These are phyloP conservation scores for Ascochyta viciae-villosae DNA, from an alignment of 2,329 filamentous ascomycete genomes.

Conservation along the genomic window DNA sequence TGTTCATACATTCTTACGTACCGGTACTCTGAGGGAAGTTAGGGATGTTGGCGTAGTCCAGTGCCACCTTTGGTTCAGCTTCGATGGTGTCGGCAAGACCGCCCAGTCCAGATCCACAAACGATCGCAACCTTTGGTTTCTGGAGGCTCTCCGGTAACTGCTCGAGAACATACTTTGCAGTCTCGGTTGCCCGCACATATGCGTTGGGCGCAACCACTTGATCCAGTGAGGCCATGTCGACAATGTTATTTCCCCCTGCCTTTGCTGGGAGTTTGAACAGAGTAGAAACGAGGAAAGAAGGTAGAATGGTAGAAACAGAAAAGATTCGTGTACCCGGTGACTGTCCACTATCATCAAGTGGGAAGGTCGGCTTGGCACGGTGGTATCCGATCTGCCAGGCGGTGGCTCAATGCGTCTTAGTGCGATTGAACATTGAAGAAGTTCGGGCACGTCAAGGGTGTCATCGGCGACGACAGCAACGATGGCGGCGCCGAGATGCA, in stretches of 20 bases:
- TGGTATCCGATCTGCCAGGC: conserved; percentile 42
- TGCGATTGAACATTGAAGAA: conserved; percentile 29
- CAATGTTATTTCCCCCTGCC: background rate
- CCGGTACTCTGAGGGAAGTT: conserved; percentile 68
- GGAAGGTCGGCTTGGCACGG: conserved; percentile 41
- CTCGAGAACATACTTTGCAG: conserved; percentile 58
- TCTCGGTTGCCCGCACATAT: conserved; percentile 58
- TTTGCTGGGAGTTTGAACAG: background rate
- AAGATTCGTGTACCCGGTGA: conserved; percentile 13
- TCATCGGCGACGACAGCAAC: conserved; percentile 27
- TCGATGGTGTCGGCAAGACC: conserved; percentile 66
- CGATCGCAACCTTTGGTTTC: conserved; percentile 65
- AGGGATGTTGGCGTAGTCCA: conserved; percentile 66
- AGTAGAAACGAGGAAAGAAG: background rate
- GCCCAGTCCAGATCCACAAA: conserved; percentile 70
- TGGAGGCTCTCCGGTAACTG: conserved; percentile 59
- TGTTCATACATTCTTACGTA: conserved; percentile 36
- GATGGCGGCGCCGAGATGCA: conserved; percentile 55
- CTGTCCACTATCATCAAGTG: conserved; percentile 28
- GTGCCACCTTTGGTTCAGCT: conserved; percentile 57
- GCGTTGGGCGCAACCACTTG: conserved; percentile 38
- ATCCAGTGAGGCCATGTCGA: conserved; percentile 13
- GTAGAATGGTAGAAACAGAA: background rate
- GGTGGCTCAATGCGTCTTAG: conserved; percentile 32
- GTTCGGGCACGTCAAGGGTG: conserved; percentile 17